Base-by-base conservation (phyloP, 2,329 filamentous ascomycete species). In the Alternaria brassicicola region DNA sequence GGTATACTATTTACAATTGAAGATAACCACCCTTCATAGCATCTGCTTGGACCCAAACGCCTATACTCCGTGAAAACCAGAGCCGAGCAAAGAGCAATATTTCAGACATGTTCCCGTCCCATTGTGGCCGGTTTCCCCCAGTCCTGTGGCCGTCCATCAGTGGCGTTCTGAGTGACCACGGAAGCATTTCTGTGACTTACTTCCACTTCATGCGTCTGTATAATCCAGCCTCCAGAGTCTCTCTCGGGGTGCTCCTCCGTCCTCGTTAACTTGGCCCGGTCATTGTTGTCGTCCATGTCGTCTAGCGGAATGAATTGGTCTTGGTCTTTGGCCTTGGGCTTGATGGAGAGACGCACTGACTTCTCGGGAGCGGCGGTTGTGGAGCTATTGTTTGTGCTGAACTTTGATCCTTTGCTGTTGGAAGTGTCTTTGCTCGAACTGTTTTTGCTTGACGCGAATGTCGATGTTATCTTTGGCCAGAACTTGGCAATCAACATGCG, bases 281-380 rank as follows among this genome's bases (percentile, higher is more conserved):
- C 45, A 39, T 51, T 63, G 23, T 50, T 33, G 17, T 55, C 62
- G 4, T 70, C 66, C 21, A 70, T 59, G 19, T 67, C 60, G 23
- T 67, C 66, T 23, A 70, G 52, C 2, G 66, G 67, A 6, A 70
- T 58, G 33, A 69, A 70, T 23, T 64, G 59, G 25, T 45, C 47
- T 23, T 68, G 61, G 19, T 69, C 65, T 25, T 38, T 59, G 10
- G 35, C 28, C 28, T 64, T 67, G 1, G 65, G 65, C 43, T 69
- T 70, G 33, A 59, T 28, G 5, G 67, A 68, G 1, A 67, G 23
- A 7, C 33, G 45, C 3, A 48, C 26, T 7, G 39, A 35, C 36
- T 64, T 66, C 26, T 46, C 49, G 9, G 41, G 28, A 33, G 19
- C 17, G 42, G 35, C 9, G 26, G 31, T 31, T 6, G 17, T 45